A percentile compares a stretch with the other conserved stretches of the same genome.
These are phyloP conservation scores for Amanita molliuscula DNA, from an alignment of 768 basidiomycete species.

Conservation along the genomic window DNA sequence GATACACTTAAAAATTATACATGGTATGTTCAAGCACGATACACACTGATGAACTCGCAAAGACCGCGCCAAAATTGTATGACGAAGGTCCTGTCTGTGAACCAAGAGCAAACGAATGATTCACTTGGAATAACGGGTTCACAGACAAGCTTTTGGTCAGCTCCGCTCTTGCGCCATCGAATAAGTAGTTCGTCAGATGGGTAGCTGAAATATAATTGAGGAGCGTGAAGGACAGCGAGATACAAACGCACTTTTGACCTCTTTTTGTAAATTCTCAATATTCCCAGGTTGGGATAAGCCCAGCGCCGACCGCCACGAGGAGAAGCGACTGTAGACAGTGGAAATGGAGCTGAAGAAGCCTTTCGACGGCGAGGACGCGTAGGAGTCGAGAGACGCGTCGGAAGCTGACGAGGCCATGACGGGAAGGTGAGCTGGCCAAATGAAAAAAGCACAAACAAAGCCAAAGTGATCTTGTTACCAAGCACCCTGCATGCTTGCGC, in stretches of 20 bases:
- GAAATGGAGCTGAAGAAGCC: conserved; percentile 35
- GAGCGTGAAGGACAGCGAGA: conserved; percentile 1
- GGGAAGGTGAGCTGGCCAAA: conserved; percentile 27
- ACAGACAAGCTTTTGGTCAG: conserved; percentile 87
- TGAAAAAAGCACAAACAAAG: conserved; percentile 28
- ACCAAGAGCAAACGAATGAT: conserved; percentile 89
- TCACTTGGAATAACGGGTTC: conserved; percentile 96
- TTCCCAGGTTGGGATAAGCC: conserved; percentile 88
- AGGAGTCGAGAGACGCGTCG: conserved; percentile 24
- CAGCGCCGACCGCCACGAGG: conserved; percentile 72
- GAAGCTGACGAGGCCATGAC: conserved; percentile 11
- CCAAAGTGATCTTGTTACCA: conserved; percentile 12
- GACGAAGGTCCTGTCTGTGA: conserved; percentile 76
- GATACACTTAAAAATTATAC: conserved; percentile 13
- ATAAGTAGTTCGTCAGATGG: conserved; percentile 88
- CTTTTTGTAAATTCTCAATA: conserved; percentile 86
- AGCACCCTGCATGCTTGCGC: too few species aligned
- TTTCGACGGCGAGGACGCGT: conserved; percentile 22
- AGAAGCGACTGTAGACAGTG: conserved; percentile 61
- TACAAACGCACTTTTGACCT: conserved; percentile 67
- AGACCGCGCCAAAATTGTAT: conserved; percentile 93
- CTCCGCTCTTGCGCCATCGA: conserved; percentile 96
- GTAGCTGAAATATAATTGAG: conserved; percentile 46
- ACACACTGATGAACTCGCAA: conserved; percentile 70
- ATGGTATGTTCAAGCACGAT: conserved; percentile 7